A percentile compares a stretch with the other conserved stretches of the same genome.
Evolutionary conservation across 2,329 filamentous ascomycete genomes (phyloP).

Genomic region (Ceratocystis variospora): DNA sequence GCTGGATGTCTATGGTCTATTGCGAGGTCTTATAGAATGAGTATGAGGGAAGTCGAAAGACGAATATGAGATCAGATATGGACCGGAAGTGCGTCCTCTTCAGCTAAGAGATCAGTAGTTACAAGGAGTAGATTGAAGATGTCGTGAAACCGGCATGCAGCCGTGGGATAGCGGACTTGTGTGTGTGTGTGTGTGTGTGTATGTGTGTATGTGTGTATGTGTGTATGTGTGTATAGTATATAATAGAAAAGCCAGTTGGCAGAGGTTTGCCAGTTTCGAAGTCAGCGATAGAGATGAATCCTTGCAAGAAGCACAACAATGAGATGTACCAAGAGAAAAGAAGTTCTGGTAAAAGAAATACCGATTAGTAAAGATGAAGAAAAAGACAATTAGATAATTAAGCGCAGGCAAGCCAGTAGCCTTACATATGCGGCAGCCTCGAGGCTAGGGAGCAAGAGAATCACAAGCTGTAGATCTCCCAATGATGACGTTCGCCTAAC

Average conservation of each 20-base stretch:
- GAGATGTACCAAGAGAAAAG: neutral
- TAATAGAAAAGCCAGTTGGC: neutral
- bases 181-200: neutral
- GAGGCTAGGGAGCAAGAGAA: no score
- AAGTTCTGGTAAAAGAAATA: neutral
- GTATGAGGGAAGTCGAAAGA: neutral
- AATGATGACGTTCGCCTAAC: no score
- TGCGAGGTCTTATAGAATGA: neutral
- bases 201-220: neutral
- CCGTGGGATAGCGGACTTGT: neutral
- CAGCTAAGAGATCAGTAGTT: neutral
- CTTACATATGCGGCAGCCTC: no score
- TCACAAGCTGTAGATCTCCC: no score
- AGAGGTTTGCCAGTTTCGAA: neutral
- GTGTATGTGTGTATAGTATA: neutral
- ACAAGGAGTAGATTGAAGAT: no score
- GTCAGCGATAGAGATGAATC: neutral
- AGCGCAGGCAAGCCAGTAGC: neutral
- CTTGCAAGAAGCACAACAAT: neutral
- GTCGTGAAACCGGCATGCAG: neutral
- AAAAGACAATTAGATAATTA: neutral
- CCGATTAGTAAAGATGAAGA: neutral
- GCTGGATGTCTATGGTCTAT: neutral
- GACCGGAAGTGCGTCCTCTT: neutral
- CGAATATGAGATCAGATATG: neutral